Conservation (phyloP, 768 basidiomycete species). For the Macrolepiota fuliginosa region DNA sequence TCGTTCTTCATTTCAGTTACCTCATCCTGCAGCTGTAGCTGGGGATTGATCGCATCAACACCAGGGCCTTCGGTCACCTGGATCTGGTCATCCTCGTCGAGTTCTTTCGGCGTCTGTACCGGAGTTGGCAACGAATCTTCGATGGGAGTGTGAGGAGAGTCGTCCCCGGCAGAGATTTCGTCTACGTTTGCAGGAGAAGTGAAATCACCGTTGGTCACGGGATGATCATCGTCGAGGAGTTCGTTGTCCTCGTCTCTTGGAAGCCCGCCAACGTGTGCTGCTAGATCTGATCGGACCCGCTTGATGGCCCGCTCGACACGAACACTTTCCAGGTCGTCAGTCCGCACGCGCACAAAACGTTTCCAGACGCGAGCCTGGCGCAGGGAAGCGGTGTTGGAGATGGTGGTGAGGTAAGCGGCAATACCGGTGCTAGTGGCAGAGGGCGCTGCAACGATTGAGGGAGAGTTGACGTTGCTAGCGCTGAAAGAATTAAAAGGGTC, state of each 20-base stretch:
- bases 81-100: neutral
- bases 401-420: conserved; percentile 75
- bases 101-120: conserved; percentile 11
- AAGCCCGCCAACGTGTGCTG: conserved; percentile 54
- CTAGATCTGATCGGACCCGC: conserved; percentile 81
- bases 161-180: neutral
- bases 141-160: neutral
- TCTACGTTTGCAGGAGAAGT: neutral
- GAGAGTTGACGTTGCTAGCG: conserved; percentile 26
- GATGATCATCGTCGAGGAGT: conserved; percentile 24
- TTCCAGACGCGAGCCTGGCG: conserved; percentile 75
- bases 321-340: conserved; percentile 85
- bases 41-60: conserved; percentile 11
- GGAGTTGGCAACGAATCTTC: conserved; percentile 15
- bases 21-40: conserved; percentile 20
- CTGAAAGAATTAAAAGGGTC: conserved; percentile 59
- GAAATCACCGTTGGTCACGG: conserved; percentile 13
- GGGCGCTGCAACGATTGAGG: conserved; percentile 23
- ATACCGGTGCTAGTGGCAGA: conserved; percentile 63
- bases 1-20: conserved; percentile 28
- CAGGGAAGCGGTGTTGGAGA: conserved; percentile 66
- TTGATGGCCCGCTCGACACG: conserved; percentile 87
- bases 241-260: conserved; percentile 24
- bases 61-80: conserved; percentile 10
- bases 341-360: conserved; percentile 80